Evolutionary conservation across 2,329 filamentous ascomycete species (phyloP), one percentile per base, ranked within the genome.

Genomic region (Sordariomycetes sp.): DNA sequence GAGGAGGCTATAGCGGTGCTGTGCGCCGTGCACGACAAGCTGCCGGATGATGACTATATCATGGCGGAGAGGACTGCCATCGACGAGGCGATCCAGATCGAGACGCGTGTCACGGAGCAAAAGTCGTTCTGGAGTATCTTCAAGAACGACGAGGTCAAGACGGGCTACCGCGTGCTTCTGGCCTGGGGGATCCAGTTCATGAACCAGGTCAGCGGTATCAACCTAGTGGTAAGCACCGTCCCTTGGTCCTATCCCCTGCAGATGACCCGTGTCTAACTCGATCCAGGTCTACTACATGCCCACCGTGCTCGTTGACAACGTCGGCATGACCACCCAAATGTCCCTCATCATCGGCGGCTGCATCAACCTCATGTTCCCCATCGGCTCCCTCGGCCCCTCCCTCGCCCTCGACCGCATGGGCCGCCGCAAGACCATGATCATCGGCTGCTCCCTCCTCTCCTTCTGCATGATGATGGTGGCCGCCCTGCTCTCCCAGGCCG

Each of bases 391-490:
- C 43, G 46, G 46, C 28, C 55, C 55, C 1, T 75, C 80, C 24
- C 83, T 84, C 67, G 75, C 86, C 28, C 82, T 88, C 46, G 85
- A 88, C 69, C 78, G 81, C 1, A 80, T 86, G 3, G 86, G 86
- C 12, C 83, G 88, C 32, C 79, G 88, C 20, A 80, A 81, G 65
- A 78, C 90, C 60, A 90, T 91, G 85, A 71, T 90, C 20, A 81
- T 88, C 61, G 87, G 87, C 56, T 82, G 82, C 46, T 66, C 77
- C 1, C 82, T 71, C 14, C 83, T 85, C 51, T 78, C 76, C 11
- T 69, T 83, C 52, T 80, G 80, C 0, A 69, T 86, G 1, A 74
- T 83, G 62, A 79, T 83, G 60, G 83, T 87, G 67, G 82, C 80
- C 1, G 73, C 71, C 1, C 76, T 87, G 59, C 83, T 81, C 61